Percentiles rank a stretch among this genome's conserved stretches.
Evolutionary conservation across 768 basidiomycete genomes (phyloP).

Genomic region (Neoboletus magnificus): DNA sequence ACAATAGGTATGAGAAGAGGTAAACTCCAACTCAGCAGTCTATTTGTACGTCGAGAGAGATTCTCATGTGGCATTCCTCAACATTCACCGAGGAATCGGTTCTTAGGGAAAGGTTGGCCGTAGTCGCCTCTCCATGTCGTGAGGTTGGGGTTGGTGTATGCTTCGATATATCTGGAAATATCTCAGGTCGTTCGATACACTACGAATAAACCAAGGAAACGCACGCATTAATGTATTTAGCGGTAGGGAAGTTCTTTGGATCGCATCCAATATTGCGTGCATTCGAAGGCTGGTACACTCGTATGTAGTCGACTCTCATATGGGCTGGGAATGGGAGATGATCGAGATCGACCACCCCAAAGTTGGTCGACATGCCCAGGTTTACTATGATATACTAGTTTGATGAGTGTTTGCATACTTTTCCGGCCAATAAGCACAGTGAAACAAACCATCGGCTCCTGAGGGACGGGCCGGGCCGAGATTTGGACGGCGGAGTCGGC

Average conservation of each 20-base stretch:
- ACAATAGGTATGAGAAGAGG: background rate
- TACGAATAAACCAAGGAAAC: conserved; percentile 13
- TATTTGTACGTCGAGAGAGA: background rate
- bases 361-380: conserved; percentile 58
- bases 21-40: background rate
- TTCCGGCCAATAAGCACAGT: background rate
- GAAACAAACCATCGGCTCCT: conserved; percentile 77
- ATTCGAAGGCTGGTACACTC: conserved; percentile 68
- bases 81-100: conserved; percentile 43
- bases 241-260: conserved; percentile 64
- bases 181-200: background rate
- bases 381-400: conserved; percentile 52
- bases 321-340: conserved; percentile 50
- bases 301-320: conserved; percentile 53
- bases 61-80: conserved; percentile 15
- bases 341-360: conserved; percentile 53
- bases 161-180: conserved; percentile 51
- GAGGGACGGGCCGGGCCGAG: conserved; percentile 62
- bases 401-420: background rate
- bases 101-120: conserved; percentile 49
- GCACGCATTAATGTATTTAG: conserved; percentile 64
- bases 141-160: conserved; percentile 61
- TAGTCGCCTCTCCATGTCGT: conserved; percentile 45
- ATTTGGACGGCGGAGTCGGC: conserved; percentile 60
- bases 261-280: conserved; percentile 71